Conservation (phyloP, 2,329 filamentous ascomycete species). For the Colletotrichum shisoi region DNA sequence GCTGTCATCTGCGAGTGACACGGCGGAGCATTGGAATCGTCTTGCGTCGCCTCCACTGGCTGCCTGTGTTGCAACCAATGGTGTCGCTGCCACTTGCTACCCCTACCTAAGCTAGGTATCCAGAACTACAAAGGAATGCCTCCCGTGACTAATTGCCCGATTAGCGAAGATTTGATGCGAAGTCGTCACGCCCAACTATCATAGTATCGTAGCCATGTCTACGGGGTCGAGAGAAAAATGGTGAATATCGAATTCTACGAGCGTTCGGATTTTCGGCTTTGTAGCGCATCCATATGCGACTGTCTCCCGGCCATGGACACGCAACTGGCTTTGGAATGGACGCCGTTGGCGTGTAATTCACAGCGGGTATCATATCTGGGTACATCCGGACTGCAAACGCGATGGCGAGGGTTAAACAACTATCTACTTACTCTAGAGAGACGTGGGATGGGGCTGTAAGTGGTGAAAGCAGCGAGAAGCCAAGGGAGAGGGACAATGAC, state of each 20-base stretch:
- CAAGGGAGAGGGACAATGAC: slow-evolving; percentile 1
- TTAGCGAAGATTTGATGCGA: background rate
- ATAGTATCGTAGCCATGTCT: background rate
- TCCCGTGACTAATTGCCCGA: background rate
- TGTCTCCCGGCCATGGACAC: background rate
- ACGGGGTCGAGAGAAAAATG: background rate
- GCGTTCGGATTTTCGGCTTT: background rate
- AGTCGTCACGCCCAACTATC: background rate
- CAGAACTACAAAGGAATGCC: background rate
- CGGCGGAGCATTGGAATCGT: background rate
- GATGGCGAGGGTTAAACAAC: background rate
- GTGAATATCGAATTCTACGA: background rate
- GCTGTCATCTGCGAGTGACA: background rate
- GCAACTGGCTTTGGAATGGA: background rate
- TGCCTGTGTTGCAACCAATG: slow-evolving; percentile 4
- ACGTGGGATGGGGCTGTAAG: background rate
- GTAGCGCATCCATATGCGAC: background rate
- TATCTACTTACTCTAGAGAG: background rate
- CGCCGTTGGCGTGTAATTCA: background rate
- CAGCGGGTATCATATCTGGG: background rate
- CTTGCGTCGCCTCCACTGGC: slow-evolving; percentile 3
- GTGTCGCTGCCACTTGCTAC: background rate
- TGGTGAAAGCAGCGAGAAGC: background rate
- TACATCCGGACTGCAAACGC: background rate
- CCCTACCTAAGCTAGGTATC: background rate